Base-by-base conservation (phyloP, 371 early-diverging fungal species). In the Umbelopsis sp. region DNA sequence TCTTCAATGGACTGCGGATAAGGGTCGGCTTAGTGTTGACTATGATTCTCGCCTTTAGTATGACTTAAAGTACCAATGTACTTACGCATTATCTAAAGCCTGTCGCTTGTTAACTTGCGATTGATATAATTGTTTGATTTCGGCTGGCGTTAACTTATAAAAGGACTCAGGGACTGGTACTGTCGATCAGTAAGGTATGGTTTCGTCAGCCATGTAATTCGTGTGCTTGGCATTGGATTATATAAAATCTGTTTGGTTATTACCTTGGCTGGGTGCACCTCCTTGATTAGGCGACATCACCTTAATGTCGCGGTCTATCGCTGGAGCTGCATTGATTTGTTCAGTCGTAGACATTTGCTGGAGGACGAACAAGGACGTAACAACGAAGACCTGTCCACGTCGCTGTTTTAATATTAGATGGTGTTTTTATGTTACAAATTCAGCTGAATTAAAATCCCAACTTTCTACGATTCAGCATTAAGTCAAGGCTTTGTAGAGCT, bases 141-240 rank as follows among this genome's bases (percentile, higher is more conserved):
- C 80, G 63, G 77, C 78, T 29, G 77, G 7, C 14, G 64, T 67
- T 32, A 80, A 65, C 63, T 81, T 81, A 69, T 79, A 84, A 53
- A 79, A 81, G 1, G 79, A 72, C 52, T 84, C 84, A 46, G 84
- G 82, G 7, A 81, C 44, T 63, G 81, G 79, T 46, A 74, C 80
- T 78, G 7, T 41, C 7, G 2, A 0, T 41, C 7, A 41, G 41
- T 41, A 41, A 2, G 7, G 7, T 41, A 12, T 12, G 12, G 7
- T 1, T 41, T 2, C 2, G 1, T 41, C 41, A 41, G 41, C 41
- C 41, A 4, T 41, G 7, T 4, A 7, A 41, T 41, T 41, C 41
- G 41, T 12, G 41, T 12, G 12, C 25, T 29, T 18, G 18, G 29
- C 18, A 0, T 8, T 57, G 18, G 5, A 35, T 18, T 16, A 35